Base-by-base conservation (phyloP, 139 green algal species). In the Picochlorum sp. region DNA sequence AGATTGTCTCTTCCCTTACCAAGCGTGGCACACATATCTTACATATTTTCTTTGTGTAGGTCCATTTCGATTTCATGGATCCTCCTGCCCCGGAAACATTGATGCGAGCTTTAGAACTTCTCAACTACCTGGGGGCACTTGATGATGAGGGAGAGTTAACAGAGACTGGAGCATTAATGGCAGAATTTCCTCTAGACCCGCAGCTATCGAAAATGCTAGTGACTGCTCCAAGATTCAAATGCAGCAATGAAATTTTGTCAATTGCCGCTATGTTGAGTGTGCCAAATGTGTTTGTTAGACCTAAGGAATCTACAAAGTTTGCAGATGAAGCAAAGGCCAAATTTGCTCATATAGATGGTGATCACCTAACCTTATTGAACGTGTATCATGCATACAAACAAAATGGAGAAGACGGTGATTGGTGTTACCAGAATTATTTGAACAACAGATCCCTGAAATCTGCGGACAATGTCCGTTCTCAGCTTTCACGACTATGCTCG, bases 51-150 rank as follows among this genome's bases (percentile, higher is more conserved):
- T 6, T 7, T 23, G 3, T 52, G 45, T 76, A 96, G 88, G 88
- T 96, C 45, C 93, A 98, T 77, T 98, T 98, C 82, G 93, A 98
- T 83, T 98, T 98, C 83, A 97, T 98, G 93, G 94, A 99, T 77
- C 94, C 94, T 14, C 94, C 94, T 28, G 94, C 94, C 2, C 94
- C 94, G 15, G 94, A 99, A 78, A 99, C 94, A 18, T 86, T 99
- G 13, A 99, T 99, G 94, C 78, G 94, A 6, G 94, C 94, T 8
- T 81, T 99, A 72, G 94, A 99, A 86, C 75, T 98, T 77, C 85
- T 99, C 37, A 99, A 99, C 83, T 99, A 98, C 82, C 80, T 99
- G 60, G 94, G 92, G 6, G 94, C 89, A 18, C 87, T 99, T 47
- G 94, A 98, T 74, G 94, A 99, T 62, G 90, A 99, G 30, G 94